Evolutionary conservation across 768 basidiomycete species (phyloP).

Genomic region (Rubroboletus pulcherrimus): DNA sequence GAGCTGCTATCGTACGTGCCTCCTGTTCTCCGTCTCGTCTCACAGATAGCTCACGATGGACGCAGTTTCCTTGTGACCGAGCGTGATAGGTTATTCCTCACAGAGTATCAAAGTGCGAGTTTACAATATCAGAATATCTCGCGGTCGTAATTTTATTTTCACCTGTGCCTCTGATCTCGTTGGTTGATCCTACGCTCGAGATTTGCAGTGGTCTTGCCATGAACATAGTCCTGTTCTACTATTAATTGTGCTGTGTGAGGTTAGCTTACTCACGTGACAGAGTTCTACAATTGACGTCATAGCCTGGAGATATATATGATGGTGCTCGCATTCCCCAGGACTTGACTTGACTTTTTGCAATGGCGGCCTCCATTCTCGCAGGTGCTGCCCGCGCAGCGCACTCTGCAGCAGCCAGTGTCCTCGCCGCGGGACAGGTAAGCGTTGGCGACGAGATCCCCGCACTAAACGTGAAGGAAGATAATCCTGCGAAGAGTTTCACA

Average conservation of each 20-base stretch:
- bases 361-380: conserved; percentile 49
- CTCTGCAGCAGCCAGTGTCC: conserved; percentile 47
- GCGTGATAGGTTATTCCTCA: conserved; percentile 65
- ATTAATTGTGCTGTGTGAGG: background rate
- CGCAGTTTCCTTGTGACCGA: conserved; percentile 77
- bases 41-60: background rate
- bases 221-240: background rate
- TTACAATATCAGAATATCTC: conserved; percentile 80
- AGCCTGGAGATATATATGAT: background rate
- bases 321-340: background rate
- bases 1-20: conserved; percentile 73
- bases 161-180: background rate
- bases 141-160: conserved; percentile 48
- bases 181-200: background rate
- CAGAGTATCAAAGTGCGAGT: conserved; percentile 75
- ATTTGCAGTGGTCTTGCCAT: background rate
- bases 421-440: conserved; percentile 43
- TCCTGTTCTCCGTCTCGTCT: background rate
- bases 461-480: conserved; percentile 55
- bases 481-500: conserved; percentile 39
- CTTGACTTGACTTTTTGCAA: conserved; percentile 19
- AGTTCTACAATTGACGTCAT: background rate
- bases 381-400: conserved; percentile 52
- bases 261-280: background rate
- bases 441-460: conserved; percentile 43